Evolutionary conservation across 495 filamentous ascomycete species (phyloP), one percentile per base, ranked within the genome.

Genomic region (Penicillium pancosmium): DNA sequence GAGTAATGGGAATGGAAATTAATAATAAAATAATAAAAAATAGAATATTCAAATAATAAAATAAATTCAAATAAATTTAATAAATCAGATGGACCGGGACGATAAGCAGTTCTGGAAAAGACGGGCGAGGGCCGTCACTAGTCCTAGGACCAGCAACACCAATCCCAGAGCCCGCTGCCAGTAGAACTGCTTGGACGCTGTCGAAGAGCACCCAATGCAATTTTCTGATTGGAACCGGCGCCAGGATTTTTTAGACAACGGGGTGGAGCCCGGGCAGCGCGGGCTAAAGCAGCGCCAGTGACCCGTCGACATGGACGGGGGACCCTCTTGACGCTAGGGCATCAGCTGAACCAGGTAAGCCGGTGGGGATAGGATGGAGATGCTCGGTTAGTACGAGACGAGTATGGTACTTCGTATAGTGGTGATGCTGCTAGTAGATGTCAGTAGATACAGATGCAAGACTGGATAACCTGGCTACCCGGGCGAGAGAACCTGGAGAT

Each of bases 291-390:
- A 61, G 61, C 72, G 73, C 67, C 70, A 68, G 60, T 62, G 73
- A 73, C 73, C 73, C 73, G 69, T 76, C 65, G 70, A 69, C 67
- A 70, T 73, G 72, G 75, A 73, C 60, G 68, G 71, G 67, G 70
- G 62, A 63, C 62, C 63, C 47, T 62, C 56, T 59, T 60, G 69
- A 63, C 62, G 57, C 63, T 67, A 64, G 60, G 60, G 61, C 65
- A 67, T 73, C 70, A 75, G 71, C 71, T 75, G 73, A 70, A 68
- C 61, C 60, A 59, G 35, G 27, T 31, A 31, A 31, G 27, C 4
- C 27, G 27, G 27, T 31, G 27, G 27, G 27, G 27, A 31, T 31
- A 4, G 27, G 27, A 31, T 31, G 27, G 27, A 31, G 27, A 31
- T 31, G 27, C 27, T 31, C 27, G 27, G 27, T 31, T 31, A 31